Conservation (phyloP, 176 grass and related monocot genomes). For the Oryza nivara region DNA sequence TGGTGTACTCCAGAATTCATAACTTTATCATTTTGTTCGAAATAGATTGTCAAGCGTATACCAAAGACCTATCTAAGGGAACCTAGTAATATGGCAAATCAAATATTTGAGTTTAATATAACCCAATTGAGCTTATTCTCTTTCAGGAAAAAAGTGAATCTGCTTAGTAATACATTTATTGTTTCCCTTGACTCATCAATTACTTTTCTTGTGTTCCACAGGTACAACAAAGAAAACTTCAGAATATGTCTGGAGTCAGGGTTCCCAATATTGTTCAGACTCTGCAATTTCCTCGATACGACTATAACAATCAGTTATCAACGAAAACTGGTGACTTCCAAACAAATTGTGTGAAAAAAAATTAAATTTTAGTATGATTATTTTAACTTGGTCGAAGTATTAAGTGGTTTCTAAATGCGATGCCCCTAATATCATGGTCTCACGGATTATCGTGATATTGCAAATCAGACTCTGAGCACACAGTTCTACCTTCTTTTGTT, state of each 20-base stretch:
- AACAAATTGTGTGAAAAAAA: too few relatives aligned
- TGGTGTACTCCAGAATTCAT: background rate
- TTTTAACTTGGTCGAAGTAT: background rate
- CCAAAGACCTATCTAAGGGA: background rate
- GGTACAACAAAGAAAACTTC: background rate
- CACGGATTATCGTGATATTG: background rate
- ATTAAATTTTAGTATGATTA: background rate
- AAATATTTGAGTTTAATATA: background rate
- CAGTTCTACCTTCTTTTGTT: background rate
- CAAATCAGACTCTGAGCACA: background rate
- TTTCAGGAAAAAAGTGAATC: background rate
- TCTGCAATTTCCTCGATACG: background rate
- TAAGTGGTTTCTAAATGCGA: background rate
- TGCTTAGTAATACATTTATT: background rate
- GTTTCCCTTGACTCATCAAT: background rate
- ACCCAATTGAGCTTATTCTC: background rate
- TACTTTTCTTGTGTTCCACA: background rate
- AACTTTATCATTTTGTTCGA: slow-evolving; percentile 22
- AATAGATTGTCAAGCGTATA: background rate
- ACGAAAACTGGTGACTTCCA: too few relatives aligned
- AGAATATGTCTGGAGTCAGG: background rate
- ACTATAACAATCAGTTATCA: too few relatives aligned
- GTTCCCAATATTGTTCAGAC: background rate
- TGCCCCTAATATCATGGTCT: background rate
- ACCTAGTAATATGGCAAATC: background rate